These are phyloP conservation scores for Apiospora malaysiana DNA, from an alignment of 2,329 filamentous ascomycete species.

Conservation along the genomic window DNA sequence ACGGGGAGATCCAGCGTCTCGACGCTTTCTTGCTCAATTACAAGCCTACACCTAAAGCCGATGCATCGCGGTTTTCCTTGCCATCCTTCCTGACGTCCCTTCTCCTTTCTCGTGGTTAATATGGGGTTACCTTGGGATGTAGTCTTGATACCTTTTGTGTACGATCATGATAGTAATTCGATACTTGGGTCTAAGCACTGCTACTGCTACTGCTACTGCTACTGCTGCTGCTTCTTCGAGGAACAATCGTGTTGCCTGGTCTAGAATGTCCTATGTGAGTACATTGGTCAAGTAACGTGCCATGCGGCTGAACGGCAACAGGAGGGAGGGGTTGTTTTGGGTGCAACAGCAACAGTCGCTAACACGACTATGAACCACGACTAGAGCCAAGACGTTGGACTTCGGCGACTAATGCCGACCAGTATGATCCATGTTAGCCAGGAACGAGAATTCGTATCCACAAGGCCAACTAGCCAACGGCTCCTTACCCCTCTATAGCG, in stretches of 20 bases:
- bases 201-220: too few species aligned
- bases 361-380: background rate
- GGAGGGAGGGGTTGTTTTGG: background rate
- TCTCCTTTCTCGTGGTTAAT: background rate
- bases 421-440: background rate
- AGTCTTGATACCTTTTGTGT: background rate
- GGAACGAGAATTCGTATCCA: background rate
- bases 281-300: background rate
- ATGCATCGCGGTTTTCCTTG: background rate
- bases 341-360: too few species aligned
- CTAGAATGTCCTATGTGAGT: background rate
- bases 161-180: background rate
- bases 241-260: too few species aligned
- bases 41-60: background rate
- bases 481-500: too few species aligned
- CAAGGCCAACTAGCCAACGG: background rate
- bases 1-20: slow-evolving; percentile 58
- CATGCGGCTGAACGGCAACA: background rate
- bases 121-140: too few species aligned
- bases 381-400: background rate
- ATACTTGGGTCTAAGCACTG: background rate
- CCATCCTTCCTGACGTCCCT: background rate
- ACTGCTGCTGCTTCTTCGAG: too few species aligned
- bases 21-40: slow-evolving; percentile 39
- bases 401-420: background rate